phyloP scores from a whole-genome alignment of 805 yeast genomes.

The Kodamaea kaohsiungensis region DNA sequence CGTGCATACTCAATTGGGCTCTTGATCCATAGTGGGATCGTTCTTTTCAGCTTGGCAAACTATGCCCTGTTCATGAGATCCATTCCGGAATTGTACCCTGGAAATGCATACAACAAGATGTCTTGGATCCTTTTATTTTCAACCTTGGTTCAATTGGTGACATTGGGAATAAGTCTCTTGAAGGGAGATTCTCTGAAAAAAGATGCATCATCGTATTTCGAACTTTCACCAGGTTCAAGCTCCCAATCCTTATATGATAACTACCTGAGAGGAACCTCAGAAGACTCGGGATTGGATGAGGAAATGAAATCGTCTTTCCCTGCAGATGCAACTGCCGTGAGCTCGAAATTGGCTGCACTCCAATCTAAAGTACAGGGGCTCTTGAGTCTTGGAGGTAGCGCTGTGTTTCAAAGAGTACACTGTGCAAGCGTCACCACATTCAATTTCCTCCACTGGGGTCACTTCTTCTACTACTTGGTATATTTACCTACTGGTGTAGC shows the following conservation, averaged over 20 bases:
- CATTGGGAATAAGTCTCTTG: conserved; percentile 46
- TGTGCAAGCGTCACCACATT: conserved; percentile 25
- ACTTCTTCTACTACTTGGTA: conserved; percentile 59
- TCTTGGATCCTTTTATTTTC: conserved; percentile 58
- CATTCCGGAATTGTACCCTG: conserved; percentile 70
- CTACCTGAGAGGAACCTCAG: conserved; percentile 6
- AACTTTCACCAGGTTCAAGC: not conserved
- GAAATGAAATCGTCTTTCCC: not conserved
- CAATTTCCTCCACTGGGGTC: conserved; percentile 59
- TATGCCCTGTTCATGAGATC: conserved; percentile 59
- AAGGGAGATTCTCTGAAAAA: conserved; percentile 38
- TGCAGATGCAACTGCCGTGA: not conserved
- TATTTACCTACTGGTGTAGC: conserved; percentile 64
- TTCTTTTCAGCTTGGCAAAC: conserved; percentile 52
- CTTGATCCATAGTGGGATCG: conserved; percentile 44
- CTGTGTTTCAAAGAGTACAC: not conserved
- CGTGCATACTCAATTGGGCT: conserved; percentile 18
- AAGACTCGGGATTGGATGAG: conserved; percentile 1
- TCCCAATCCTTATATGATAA: conserved; percentile 1
- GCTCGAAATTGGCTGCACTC: not conserved
- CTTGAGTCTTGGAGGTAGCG: not conserved
- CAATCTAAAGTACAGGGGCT: not conserved
- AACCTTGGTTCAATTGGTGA: conserved; percentile 51
- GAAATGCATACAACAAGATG: conserved; percentile 70
- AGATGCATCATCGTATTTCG: not conserved